Conservation (phyloP, 495 filamentous ascomycete genomes). For the Lasiosphaeria hispida region DNA sequence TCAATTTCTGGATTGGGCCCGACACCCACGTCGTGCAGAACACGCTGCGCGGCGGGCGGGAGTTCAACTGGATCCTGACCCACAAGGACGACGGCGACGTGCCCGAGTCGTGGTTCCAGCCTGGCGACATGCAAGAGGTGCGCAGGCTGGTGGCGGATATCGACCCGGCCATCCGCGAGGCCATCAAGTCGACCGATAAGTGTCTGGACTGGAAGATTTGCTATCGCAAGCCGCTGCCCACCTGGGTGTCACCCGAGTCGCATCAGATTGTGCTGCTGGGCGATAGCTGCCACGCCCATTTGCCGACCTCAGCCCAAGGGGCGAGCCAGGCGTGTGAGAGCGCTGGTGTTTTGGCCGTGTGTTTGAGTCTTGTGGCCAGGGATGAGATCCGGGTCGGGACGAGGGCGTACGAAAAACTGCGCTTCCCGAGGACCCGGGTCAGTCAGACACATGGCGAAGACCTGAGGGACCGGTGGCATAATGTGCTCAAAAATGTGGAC, state of each 20-base stretch:
- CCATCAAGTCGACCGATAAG: slow-evolving; percentile 46
- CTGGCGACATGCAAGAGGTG: slow-evolving; percentile 49
- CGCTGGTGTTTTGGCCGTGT: slow-evolving; percentile 45
- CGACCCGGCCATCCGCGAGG: slow-evolving; percentile 45
- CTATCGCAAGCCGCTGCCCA: slow-evolving; percentile 47
- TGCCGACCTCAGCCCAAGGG: slow-evolving; percentile 50
- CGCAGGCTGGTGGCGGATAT: slow-evolving; percentile 32
- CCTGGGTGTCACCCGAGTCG: slow-evolving; percentile 44
- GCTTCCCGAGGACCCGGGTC: slow-evolving; percentile 44
- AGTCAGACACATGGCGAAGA: slow-evolving; percentile 54
- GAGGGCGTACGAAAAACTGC: slow-evolving; percentile 51
- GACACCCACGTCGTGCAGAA: slow-evolving; percentile 51
- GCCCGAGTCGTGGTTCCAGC: slow-evolving; percentile 50
- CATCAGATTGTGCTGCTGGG: slow-evolving; percentile 47
- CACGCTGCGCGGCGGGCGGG: slow-evolving; percentile 46
- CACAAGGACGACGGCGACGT: slow-evolving; percentile 47
- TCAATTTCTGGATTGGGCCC: slow-evolving; percentile 53
- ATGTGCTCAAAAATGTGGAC: slow-evolving; percentile 45
- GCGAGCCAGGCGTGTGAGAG: slow-evolving; percentile 52
- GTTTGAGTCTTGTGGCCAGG: slow-evolving; percentile 43
- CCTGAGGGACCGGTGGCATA: slow-evolving; percentile 53
- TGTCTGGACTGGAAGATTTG: slow-evolving; percentile 54
- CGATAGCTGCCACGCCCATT: slow-evolving; percentile 49
- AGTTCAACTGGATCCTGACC: slow-evolving; percentile 54
- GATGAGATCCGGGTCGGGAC: slow-evolving; percentile 48